A percentile compares a stretch with the other conserved stretches of the same genome.
Conservation (phyloP, 108 stramenopile species). For the Cyclotella distinguenda region DNA sequence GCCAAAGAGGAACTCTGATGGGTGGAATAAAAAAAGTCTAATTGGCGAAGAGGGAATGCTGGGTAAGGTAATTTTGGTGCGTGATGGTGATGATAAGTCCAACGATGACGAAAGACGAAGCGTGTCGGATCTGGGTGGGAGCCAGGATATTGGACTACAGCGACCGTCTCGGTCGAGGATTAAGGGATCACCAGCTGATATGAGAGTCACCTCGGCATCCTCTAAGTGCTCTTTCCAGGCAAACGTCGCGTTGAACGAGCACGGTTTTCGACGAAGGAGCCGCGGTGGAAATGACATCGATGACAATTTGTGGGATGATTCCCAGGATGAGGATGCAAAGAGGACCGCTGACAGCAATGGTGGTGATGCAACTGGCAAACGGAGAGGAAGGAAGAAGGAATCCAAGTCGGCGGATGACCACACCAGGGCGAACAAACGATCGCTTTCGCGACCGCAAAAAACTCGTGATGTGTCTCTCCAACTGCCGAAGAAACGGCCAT, state of each 20-base stretch:
- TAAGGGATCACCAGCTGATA: neutral
- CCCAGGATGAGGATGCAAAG: conserved; percentile 12
- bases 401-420: neutral
- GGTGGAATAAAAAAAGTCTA: neutral
- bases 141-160: neutral
- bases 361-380: conserved; percentile 9
- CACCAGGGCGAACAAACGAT: conserved; percentile 11
- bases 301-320: conserved; percentile 47
- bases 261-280: neutral
- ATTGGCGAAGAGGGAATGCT: conserved; percentile 9
- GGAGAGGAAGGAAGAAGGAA: neutral
- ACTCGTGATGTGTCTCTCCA: conserved; percentile 4
- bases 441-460: conserved; percentile 1
- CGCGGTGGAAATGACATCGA: neutral
- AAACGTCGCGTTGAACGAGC: neutral
- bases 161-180: neutral
- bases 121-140: conserved; percentile 11
- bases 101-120: neutral
- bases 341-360: conserved; percentile 16
- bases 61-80: conserved; percentile 6
- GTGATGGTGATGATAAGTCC: neutral
- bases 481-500: conserved; percentile 1
- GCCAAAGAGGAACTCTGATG: neutral
- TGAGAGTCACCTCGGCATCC: neutral
- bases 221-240: neutral